Evolutionary conservation across 441 rosid species (phyloP), one percentile per base, ranked within the genome.

Genomic region (Raphanus hybrid): DNA sequence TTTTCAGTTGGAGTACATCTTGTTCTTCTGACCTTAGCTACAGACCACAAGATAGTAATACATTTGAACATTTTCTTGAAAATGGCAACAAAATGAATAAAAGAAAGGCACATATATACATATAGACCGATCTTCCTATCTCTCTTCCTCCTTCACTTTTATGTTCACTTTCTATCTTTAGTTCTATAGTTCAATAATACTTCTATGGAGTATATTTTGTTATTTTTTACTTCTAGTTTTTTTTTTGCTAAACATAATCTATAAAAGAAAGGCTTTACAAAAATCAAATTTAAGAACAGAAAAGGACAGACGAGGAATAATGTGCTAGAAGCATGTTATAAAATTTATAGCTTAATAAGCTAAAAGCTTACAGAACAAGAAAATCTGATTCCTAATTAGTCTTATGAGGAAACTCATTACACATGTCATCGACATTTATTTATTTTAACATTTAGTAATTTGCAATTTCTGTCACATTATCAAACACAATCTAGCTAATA

Each of bases 11-110:
- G 62, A 69, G 43, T 55, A 87, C 48, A 75, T 88, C 86, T 66
- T 83, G 82, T 73, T 87, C 87, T 82, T 85, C 90, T 35, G 77
- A 81, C 64, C 85, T 87, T 70, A 69, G 39, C 64, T 65, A 71
- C 18, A 66, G 4, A 66, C 12, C 37, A 66, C 37, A 66, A 43
- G 37, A 66, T 43, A 26, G 37, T 39, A 18, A 20, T 6, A 66
- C 6, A 43, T 6, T 35, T n/a, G 10, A 61, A 29, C 6, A 14
- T 62, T 61, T 61, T n/a, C 3, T n/a, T 35, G 15, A 52, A n/a
- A n/a, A 32, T 62, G 23, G 66, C 66, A 61, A 61, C 20, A 61
- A 29, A 29, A 61, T 61, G 15, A 27, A 26, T 11, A 16, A 16
- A 16, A 16, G 18, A 16, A 16, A 16, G 18, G 39, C 64, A 45